Base-by-base conservation (phyloP, 106 monocot species). In the Apostasia shenzhenica region DNA sequence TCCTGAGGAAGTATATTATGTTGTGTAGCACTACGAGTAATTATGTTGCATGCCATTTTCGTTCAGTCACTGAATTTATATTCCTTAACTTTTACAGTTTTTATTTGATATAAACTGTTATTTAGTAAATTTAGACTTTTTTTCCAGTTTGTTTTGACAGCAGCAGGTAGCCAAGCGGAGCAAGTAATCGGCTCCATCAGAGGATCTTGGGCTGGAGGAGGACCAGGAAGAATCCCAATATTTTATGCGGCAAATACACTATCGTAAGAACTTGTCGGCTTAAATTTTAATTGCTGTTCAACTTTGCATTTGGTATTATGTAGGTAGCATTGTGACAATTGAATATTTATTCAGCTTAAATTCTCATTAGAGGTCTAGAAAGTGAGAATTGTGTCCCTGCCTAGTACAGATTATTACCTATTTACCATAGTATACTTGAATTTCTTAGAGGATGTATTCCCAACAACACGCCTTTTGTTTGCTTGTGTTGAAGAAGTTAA, bases 81-180 rank as follows among this genome's bases (percentile, higher is more conserved):
- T 50, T 50, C 8, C 8, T 50, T 8, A 50, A 50, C 50, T 50
- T 50, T 50, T 62, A 45, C 14, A 45, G 41, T n/a, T 62, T 45
- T 42, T 62, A 11, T 62, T 62, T 6, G 6, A 14, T 48, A 5
- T 50, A 48, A 48, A 0, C 6, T 48, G 48, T 65, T 2, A 49
- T 57, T 67, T 55, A 14, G 11, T 50, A 53, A 57, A 51, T 66
- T 1, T 56, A 0, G 13, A 40, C 39, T 39, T 3, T 59, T 41
- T 67, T 58, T 55, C 46, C 76, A 92, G 97, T 92, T 99, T 85
- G 92, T 99, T 59, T 72, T 92, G 82, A 85, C 92, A 60, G 92
- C 97, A 74, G 89, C 88, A 69, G 92, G 87, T 14, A 81, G 85
- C 37, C 79, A 77, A 72, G 81, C 67, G 40, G 85, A 90, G 61